These are phyloP conservation scores for Arachis stenosperma DNA, from an alignment of 306 rosid genomes.

Conservation along the genomic window DNA sequence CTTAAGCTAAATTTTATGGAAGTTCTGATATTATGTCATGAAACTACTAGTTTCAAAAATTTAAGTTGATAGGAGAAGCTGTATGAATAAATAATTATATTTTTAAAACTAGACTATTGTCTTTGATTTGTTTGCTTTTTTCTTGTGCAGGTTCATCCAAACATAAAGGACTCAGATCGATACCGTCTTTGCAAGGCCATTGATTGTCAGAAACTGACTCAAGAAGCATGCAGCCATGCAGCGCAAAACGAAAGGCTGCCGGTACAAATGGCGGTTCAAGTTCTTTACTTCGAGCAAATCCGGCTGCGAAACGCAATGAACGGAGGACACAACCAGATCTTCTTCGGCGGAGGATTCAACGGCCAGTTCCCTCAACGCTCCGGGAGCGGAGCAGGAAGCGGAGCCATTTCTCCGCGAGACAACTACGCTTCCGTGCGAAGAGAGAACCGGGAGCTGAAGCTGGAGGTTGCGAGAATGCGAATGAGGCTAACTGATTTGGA, in stretches of 20 bases:
- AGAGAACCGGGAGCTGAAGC: constrained; percentile 95
- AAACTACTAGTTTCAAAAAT: no score
- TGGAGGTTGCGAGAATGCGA: constrained; percentile 98
- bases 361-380: constrained; percentile 89
- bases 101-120: no score
- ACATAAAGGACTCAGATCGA: constrained; percentile 86
- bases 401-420: constrained; percentile 96
- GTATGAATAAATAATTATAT: no score
- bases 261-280: constrained; percentile 95
- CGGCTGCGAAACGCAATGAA: constrained; percentile 90
- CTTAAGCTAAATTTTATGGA: no score
- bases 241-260: constrained; percentile 96
- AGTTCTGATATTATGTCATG: no score
- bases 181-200: constrained; percentile 90
- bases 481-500: constrained; percentile 97
- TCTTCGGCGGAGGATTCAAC: constrained; percentile 78
- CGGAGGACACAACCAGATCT: constrained; percentile 81
- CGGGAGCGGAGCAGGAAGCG: constrained; percentile 98
- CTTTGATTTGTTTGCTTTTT: neutral
- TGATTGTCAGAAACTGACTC: constrained; percentile 85
- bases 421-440: constrained; percentile 96
- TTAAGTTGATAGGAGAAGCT: no score
- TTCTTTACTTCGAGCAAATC: constrained; percentile 94
- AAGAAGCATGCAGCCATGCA: constrained; percentile 98
- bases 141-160: constrained; percentile 77